phyloP scores from a whole-genome alignment of 176 grass and related monocot genomes.

The Rhynchospora tenuis region DNA sequence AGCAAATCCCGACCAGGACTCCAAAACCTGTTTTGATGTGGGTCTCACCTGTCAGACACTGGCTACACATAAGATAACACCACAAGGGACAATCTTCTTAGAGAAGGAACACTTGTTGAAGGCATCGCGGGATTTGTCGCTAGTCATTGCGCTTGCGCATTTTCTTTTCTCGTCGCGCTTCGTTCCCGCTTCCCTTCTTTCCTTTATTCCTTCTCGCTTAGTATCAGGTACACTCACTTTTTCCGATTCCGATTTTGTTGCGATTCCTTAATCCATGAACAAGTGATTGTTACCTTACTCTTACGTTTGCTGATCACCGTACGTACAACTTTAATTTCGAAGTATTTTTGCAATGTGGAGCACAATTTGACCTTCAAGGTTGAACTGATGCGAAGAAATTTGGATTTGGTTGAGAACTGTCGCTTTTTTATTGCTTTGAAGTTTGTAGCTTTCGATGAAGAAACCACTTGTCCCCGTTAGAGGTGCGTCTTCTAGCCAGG shows the following conservation, averaged over 20 bases:
- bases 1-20: too few relatives aligned
- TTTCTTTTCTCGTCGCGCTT: background rate
- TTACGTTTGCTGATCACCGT: background rate
- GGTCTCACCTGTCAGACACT: too few relatives aligned
- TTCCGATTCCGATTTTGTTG: background rate
- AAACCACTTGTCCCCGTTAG: conserved; percentile 52
- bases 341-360: background rate
- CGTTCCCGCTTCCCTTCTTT: background rate
- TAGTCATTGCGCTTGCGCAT: too few relatives aligned
- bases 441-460: conserved; percentile 58
- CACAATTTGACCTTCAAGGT: background rate
- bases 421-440: background rate
- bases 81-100: too few relatives aligned
- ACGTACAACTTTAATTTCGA: background rate
- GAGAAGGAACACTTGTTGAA: background rate
- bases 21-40: too few relatives aligned
- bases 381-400: background rate
- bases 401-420: background rate
- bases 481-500: conserved; percentile 11
- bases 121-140: background rate
- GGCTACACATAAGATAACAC: too few relatives aligned
- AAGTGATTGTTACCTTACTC: background rate
- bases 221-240: background rate
- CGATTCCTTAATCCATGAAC: background rate
- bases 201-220: background rate